A percentile compares a stretch with the other conserved stretches of the same genome.
Conservation (phyloP, 2,329 filamentous ascomycete species). For the Cercospora berteroae region DNA sequence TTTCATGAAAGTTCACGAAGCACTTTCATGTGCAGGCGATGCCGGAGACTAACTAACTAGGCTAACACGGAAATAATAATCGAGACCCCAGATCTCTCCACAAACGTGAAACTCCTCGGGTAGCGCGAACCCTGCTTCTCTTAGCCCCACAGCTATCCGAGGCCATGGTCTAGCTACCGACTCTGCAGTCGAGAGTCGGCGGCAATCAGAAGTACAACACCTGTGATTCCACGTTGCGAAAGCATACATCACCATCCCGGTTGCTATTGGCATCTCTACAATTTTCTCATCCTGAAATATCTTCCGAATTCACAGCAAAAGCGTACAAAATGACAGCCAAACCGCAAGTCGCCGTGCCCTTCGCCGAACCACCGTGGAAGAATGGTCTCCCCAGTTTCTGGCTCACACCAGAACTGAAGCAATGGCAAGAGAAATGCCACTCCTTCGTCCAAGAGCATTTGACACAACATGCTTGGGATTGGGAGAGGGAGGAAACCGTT, state of each 20-base stretch:
- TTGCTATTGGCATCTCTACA: neutral
- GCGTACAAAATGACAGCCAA: conserved; percentile 9
- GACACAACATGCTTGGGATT: conserved; percentile 62
- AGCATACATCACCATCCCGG: neutral
- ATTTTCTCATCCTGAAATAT: neutral
- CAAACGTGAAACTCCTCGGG: neutral
- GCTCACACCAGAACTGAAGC: conserved; percentile 63
- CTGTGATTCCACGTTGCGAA: neutral
- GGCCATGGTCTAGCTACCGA: neutral
- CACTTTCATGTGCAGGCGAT: neutral
- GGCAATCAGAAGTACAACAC: neutral
- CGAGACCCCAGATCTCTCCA: neutral
- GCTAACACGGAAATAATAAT: neutral
- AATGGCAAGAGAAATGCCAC: conserved; percentile 67
- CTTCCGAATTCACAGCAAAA: neutral
- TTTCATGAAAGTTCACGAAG: neutral
- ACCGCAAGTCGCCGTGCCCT: conserved; percentile 53
- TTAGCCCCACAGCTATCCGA: neutral
- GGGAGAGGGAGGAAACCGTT: conserved; percentile 65
- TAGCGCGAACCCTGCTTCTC: conserved; percentile 3
- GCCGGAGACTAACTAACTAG: neutral
- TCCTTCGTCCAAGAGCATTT: conserved; percentile 65
- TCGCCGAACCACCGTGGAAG: conserved; percentile 72
- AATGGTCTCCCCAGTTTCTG: conserved; percentile 69
- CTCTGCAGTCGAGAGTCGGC: neutral